Percentiles rank a stretch among this genome's conserved stretches.
Conservation (phyloP, 176 grass and related monocot genomes). For the Metroxylon sagu region DNA sequence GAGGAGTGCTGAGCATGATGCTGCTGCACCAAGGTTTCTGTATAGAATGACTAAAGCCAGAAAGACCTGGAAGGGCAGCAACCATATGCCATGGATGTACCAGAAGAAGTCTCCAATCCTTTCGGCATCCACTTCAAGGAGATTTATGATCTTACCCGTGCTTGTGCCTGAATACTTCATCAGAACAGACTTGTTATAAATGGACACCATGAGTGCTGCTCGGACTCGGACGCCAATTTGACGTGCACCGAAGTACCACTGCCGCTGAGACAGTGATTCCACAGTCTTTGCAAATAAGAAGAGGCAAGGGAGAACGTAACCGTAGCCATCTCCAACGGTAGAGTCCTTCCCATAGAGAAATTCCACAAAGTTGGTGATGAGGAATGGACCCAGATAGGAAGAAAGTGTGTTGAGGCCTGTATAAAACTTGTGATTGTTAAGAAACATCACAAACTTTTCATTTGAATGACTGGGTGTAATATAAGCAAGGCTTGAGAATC, state of each 20-base stretch:
- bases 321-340: slow-evolving; percentile 23
- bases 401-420: slow-evolving; percentile 67
- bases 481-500: too few relatives aligned
- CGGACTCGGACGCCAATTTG: slow-evolving; percentile 65
- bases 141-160: slow-evolving; percentile 54
- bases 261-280: slow-evolving; percentile 78
- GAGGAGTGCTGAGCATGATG: slow-evolving; percentile 49
- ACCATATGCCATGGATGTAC: slow-evolving; percentile 81
- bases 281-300: slow-evolving; percentile 78
- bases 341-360: slow-evolving; percentile 42
- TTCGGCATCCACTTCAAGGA: slow-evolving; percentile 79
- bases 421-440: not conserved
- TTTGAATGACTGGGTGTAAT: too few relatives aligned
- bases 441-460: too few relatives aligned
- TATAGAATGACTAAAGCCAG: slow-evolving; percentile 64
- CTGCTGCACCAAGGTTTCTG: slow-evolving; percentile 49
- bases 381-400: slow-evolving; percentile 67
- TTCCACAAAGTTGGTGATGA: slow-evolving; percentile 78
- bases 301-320: slow-evolving; percentile 46
- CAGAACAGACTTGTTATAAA: slow-evolving; percentile 56
- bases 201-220: slow-evolving; percentile 57
- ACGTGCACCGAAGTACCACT: slow-evolving; percentile 77
- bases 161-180: slow-evolving; percentile 50
- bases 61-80: slow-evolving; percentile 71
- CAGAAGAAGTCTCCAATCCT: slow-evolving; percentile 77